Base-by-base conservation (phyloP, 2,329 filamentous ascomycete species). In the Penicillium sp. region DNA sequence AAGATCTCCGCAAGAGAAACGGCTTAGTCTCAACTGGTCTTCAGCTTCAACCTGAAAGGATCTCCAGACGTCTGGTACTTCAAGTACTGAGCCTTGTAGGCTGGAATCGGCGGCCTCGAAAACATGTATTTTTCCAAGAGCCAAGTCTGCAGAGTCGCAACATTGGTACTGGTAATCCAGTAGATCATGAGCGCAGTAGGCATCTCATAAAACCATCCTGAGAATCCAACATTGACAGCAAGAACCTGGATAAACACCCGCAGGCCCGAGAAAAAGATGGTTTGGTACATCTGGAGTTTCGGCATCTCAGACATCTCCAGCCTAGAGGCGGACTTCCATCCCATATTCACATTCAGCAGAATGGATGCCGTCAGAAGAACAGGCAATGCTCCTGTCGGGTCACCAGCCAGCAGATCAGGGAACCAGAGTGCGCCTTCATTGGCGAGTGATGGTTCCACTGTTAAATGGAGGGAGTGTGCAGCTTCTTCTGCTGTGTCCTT, bases 341-440 rank as follows among this genome's bases (percentile, higher is more conserved):
- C 73, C 19, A 27, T 43, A 14, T 59, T 67, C 37, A 85, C 69
- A 60, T 83, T 84, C 8, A 77, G 60, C 16, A 85, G 69, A 56
- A 85, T 80, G 4, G 79, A 73, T 1, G 70, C 75, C 0, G 79
- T 80, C 23, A 85, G 73, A 3, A 80, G 56, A 42, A 79, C 74
- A 0, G 84, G 83, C 1, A 87, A 73, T 2, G 76, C 62, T 2
- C 80, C 71, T 3, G 77, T 78, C 0, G 83, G 77, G 62, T 88
- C 85, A 9, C 82, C 72, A 0, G 77, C 65, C 5, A 83, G 72
- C 14, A 88, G 77, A 66, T 88, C 78, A 1, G 80, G 77, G 55
- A 87, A 86, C 85, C 85, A 88, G 2, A 85, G 73, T 3, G 81
- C 77, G n/a, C 85, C 85, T 71, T 86, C 85, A 8, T 69, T 77